Evolutionary conservation across 139 green algal genomes (phyloP).

Genomic region (Picochlorum sp.): DNA sequence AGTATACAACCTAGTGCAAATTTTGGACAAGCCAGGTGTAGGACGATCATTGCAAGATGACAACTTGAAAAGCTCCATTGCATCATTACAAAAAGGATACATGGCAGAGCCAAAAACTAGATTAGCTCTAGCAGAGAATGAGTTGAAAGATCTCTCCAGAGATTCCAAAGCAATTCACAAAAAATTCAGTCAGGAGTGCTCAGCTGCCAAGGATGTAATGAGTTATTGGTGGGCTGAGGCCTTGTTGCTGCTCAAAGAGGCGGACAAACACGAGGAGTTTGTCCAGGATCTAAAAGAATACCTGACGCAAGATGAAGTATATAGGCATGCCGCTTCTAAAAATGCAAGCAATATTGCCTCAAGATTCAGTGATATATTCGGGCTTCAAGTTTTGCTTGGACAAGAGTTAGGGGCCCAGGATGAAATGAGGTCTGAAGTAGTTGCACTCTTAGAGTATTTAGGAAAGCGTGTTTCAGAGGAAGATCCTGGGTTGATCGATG

Average conservation of each 20-base stretch:
- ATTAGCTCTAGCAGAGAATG: constrained; percentile 25
- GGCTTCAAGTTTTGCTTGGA: constrained; percentile 48
- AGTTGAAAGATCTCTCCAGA: constrained; percentile 24
- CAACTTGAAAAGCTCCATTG: constrained; percentile 33
- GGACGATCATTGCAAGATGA: constrained; percentile 55
- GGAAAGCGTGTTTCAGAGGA: background rate
- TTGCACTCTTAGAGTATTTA: background rate
- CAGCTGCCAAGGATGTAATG: background rate
- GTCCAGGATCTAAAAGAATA: constrained; percentile 17
- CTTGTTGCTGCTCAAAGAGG: constrained; percentile 6
- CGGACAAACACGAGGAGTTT: background rate
- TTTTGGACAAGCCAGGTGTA: constrained; percentile 40
- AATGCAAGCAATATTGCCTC: constrained; percentile 46
- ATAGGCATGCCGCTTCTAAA: constrained; percentile 10
- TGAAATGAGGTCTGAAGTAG: background rate
- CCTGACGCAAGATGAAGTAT: constrained; percentile 15
- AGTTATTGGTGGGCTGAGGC: constrained; percentile 17
- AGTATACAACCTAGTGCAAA: constrained; percentile 65
- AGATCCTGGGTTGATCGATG: background rate
- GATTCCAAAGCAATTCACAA: background rate
- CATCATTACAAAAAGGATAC: constrained; percentile 37
- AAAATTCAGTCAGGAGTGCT: background rate
- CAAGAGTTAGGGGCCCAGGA: constrained; percentile 26
- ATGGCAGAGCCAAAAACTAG: constrained; percentile 31
- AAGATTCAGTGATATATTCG: constrained; percentile 41